Conservation (phyloP, 306 rosid genomes). For the Lupinus albus region DNA sequence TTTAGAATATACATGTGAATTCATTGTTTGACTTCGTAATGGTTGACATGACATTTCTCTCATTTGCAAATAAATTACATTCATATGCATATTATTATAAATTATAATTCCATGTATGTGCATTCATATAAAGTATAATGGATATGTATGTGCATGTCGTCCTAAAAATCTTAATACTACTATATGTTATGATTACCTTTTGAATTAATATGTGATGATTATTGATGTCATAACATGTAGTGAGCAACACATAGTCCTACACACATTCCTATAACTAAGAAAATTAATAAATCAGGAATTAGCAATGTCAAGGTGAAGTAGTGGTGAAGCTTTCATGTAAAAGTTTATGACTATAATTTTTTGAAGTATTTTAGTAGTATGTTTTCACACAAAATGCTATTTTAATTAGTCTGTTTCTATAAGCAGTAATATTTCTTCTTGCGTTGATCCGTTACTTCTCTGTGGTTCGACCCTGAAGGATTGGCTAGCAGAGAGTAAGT, state of each 20-base stretch:
- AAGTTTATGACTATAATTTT: neutral
- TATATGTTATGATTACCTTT: neutral
- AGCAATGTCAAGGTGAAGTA: neutral
- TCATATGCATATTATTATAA: neutral
- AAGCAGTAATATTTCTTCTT: too few relatives aligned
- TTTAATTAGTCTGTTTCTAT: too few relatives aligned
- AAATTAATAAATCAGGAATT: neutral
- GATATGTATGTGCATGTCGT: neutral
- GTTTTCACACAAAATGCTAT: too few relatives aligned
- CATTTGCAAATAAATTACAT: neutral
- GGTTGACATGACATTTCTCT: slow-evolving; percentile 5
- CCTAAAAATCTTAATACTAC: neutral
- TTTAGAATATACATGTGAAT: slow-evolving; percentile 2
- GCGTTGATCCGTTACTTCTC: too few relatives aligned
- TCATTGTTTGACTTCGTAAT: slow-evolving; percentile 3
- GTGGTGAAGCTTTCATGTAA: slow-evolving; percentile 28
- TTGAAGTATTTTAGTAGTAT: neutral
- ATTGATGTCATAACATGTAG: neutral
- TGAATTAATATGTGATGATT: neutral
- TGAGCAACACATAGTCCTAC: neutral
- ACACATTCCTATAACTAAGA: slow-evolving; percentile 12
- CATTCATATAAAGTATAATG: neutral
- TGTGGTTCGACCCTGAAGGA: too few relatives aligned
- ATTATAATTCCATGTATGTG: neutral
- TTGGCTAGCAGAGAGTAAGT: too few relatives aligned